Percentiles rank a stretch among this genome's conserved stretches.
These are phyloP conservation scores for Suillus luteus DNA, from an alignment of 768 basidiomycete species.

Conservation along the genomic window DNA sequence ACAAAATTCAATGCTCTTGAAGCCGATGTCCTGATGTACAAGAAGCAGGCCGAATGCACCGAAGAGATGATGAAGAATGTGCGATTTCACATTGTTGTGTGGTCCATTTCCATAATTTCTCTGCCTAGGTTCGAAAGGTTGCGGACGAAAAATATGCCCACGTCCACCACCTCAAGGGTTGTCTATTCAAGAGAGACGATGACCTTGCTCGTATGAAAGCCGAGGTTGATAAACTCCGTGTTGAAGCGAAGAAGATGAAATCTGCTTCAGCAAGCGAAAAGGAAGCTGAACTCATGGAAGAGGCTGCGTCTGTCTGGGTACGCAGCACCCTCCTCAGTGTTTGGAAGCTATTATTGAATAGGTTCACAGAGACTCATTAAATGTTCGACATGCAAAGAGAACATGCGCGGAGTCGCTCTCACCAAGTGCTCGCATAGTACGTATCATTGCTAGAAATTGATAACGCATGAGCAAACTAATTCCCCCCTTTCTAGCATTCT, in stretches of 20 bases:
- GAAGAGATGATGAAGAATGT: constrained; percentile 42
- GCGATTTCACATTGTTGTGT: neutral
- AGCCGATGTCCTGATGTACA: constrained; percentile 35
- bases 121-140: constrained; percentile 29
- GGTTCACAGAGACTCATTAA: constrained; percentile 69
- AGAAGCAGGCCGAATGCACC: constrained; percentile 43
- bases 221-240: constrained; percentile 51
- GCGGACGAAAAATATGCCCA: constrained; percentile 35
- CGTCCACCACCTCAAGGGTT: constrained; percentile 27
- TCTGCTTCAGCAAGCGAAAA: constrained; percentile 33
- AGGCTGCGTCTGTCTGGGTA: constrained; percentile 64
- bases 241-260: constrained; percentile 46
- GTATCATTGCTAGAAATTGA: constrained; percentile 32
- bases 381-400: constrained; percentile 83
- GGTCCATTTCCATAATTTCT: constrained; percentile 6
- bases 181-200: constrained; percentile 42
- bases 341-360: neutral
- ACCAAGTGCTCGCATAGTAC: constrained; percentile 91
- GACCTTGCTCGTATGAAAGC: constrained; percentile 47
- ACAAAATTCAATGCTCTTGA: constrained; percentile 33
- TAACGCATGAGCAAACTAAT: neutral
- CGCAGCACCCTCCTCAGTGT: constrained; percentile 17
- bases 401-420: constrained; percentile 78
- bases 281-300: constrained; percentile 42
- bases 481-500: constrained; percentile 61